phyloP scores from a whole-genome alignment of 306 rosid genomes.

The Medicago arabica region DNA sequence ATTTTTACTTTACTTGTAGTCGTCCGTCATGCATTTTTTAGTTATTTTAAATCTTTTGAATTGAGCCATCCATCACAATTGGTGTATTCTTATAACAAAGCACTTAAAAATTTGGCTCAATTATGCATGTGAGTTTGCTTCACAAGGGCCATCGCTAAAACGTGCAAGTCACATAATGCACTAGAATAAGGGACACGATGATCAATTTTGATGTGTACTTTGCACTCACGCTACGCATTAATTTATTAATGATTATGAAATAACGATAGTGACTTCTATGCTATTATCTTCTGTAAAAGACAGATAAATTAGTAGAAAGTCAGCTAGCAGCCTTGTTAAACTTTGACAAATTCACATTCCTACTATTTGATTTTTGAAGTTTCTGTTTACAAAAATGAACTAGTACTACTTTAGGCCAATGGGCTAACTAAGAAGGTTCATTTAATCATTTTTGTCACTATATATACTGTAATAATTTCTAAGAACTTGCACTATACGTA shows the following conservation, averaged over 20 bases:
- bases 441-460: conserved; percentile 16
- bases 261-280: background rate
- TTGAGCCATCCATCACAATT: background rate
- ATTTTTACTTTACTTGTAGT: too few species aligned
- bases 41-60: background rate
- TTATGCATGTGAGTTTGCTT: conserved; percentile 26
- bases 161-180: conserved; percentile 41
- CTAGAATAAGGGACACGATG: background rate
- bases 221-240: conserved; percentile 43
- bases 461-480: background rate
- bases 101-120: background rate
- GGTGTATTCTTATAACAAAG: background rate
- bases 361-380: background rate
- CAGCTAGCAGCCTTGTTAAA: conserved; percentile 3
- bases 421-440: conserved; percentile 2
- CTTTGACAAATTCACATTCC: conserved; percentile 39
- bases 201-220: background rate
- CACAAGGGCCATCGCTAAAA: conserved; percentile 5
- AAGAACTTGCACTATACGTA: conserved; percentile 9
- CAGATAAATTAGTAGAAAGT: conserved; percentile 27
- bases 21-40: background rate
- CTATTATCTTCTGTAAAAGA: background rate
- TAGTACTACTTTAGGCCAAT: background rate
- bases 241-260: background rate
- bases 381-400: background rate